phyloP scores from a whole-genome alignment of 1,139 yeast genomes.

The Blastobotrys malaysiensis region DNA sequence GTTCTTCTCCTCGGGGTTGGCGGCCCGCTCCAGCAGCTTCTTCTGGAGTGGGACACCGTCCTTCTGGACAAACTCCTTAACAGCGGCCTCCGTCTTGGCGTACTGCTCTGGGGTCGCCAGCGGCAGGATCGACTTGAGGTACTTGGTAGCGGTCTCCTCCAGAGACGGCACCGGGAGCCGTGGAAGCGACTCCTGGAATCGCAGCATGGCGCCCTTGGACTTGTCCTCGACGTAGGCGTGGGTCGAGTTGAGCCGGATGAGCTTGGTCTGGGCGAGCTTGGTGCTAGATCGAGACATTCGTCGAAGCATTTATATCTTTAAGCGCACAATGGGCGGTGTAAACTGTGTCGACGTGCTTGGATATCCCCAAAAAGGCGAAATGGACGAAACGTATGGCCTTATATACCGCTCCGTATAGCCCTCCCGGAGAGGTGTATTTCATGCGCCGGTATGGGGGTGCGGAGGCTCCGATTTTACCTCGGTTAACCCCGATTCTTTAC shows the following conservation, averaged over 20 bases:
- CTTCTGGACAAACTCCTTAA: constrained; percentile 62
- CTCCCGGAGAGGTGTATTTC: neutral
- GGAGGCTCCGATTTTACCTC: neutral
- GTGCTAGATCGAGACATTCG: constrained; percentile 10
- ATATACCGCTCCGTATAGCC: neutral
- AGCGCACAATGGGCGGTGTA: neutral
- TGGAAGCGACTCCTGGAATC: constrained; percentile 72
- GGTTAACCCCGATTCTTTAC: neutral
- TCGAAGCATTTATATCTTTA: constrained; percentile 8
- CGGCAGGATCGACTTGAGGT: constrained; percentile 70
- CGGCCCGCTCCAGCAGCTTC: constrained; percentile 56
- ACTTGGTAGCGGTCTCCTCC: constrained; percentile 62
- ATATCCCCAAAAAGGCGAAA: neutral
- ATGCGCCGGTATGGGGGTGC: neutral
- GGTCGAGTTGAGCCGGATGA: constrained; percentile 29
- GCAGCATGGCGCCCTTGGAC: constrained; percentile 63
- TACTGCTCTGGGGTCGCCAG: constrained; percentile 53
- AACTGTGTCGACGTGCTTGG: neutral
- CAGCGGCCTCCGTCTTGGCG: constrained; percentile 50
- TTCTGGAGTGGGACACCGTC: constrained; percentile 64
- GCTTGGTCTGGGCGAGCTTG: constrained; percentile 9
- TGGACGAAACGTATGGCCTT: neutral
- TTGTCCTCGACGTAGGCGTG: constrained; percentile 33
- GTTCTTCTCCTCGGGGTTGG: constrained; percentile 55
- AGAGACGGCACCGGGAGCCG: constrained; percentile 83